Percentiles rank a stretch among this genome's conserved stretches.
Evolutionary conservation across 805 yeast genomes (phyloP).

Genomic region (Wickerhamomyces mucosus): DNA sequence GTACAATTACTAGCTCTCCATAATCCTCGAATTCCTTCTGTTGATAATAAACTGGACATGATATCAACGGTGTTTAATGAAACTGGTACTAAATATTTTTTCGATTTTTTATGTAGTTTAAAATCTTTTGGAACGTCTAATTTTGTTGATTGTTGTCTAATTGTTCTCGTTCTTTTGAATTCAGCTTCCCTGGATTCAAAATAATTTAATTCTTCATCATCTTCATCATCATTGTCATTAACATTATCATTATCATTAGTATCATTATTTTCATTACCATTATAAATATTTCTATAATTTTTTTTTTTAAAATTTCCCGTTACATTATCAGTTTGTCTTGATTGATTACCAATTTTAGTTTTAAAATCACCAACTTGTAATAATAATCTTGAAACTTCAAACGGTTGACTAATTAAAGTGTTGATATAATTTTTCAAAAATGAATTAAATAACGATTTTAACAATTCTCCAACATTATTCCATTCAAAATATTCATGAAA

Average conservation of each 20-base stretch:
- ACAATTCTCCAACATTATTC: constrained; percentile 44
- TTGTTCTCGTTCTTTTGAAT: constrained; percentile 13
- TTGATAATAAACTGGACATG: constrained; percentile 51
- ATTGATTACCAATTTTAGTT: constrained; percentile 10
- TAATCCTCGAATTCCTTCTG: constrained; percentile 62
- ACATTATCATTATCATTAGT: constrained; percentile 11
- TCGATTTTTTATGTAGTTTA: neutral
- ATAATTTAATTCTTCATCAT: constrained; percentile 36
- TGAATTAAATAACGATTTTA: constrained; percentile 48
- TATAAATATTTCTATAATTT: constrained; percentile 13
- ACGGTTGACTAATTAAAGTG: constrained; percentile 72
- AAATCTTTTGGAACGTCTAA: neutral
- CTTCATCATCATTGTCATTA: constrained; percentile 27
- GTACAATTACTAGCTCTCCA: constrained; percentile 74
- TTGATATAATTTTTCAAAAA: constrained; percentile 61
- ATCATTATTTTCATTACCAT: constrained; percentile 7
- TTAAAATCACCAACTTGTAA: constrained; percentile 70
- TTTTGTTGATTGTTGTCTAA: constrained; percentile 2
- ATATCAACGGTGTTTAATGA: constrained; percentile 58
- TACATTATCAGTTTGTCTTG: constrained; percentile 10
- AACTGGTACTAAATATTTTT: constrained; percentile 39
- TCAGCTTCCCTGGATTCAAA: constrained; percentile 24
- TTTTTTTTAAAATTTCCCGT: too few relatives aligned
- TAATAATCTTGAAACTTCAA: constrained; percentile 71
- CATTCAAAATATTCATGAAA: constrained; percentile 57